Evolutionary conservation across 23 red algal species (phyloP).

Genomic region (Cyanidioschyzon merolae): DNA sequence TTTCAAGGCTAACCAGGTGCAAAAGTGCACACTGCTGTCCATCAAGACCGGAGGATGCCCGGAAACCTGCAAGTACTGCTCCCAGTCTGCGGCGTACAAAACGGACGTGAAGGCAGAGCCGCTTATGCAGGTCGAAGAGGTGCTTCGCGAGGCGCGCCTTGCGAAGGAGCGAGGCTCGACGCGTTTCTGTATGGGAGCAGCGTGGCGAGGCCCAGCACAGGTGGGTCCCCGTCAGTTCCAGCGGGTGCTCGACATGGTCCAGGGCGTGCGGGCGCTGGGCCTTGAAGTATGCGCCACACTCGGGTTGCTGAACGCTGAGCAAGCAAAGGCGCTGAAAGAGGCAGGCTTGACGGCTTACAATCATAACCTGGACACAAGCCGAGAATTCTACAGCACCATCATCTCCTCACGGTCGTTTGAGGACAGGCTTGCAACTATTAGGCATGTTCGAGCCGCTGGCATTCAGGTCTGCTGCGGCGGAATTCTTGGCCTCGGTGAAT

Average conservation of each 20-base stretch:
- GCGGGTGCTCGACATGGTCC: constrained; percentile 70
- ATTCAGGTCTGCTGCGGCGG: constrained; percentile 95
- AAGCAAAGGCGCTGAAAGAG: constrained; percentile 65
- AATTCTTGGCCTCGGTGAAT: constrained; percentile 94
- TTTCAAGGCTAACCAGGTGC: constrained; percentile 72
- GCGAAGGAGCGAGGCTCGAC: constrained; percentile 84
- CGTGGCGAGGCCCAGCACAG: constrained; percentile 85
- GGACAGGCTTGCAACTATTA: constrained; percentile 76
- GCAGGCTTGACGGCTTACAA: constrained; percentile 97
- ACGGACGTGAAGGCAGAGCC: constrained; percentile 78
- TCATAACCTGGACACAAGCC: constrained; percentile 90
- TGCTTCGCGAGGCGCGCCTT: constrained; percentile 39
- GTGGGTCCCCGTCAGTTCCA: constrained; percentile 83
- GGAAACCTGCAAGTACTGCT: constrained; percentile 93
- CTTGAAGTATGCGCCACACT: constrained; percentile 97
- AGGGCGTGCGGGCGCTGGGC: constrained; percentile 64
- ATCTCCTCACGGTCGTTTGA: constrained; percentile 73
- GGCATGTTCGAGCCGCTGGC: constrained; percentile 68
- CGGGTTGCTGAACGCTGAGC: constrained; percentile 69
- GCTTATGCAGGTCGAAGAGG: constrained; percentile 53
- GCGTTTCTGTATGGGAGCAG: constrained; percentile 97
- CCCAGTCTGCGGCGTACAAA: constrained; percentile 58
- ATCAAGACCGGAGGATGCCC: constrained; percentile 98
- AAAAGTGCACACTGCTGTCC: constrained; percentile 80
- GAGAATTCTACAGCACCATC: constrained; percentile 65